phyloP scores from a whole-genome alignment of 352 stramenopile species.

The Pythium folliculosum region DNA sequence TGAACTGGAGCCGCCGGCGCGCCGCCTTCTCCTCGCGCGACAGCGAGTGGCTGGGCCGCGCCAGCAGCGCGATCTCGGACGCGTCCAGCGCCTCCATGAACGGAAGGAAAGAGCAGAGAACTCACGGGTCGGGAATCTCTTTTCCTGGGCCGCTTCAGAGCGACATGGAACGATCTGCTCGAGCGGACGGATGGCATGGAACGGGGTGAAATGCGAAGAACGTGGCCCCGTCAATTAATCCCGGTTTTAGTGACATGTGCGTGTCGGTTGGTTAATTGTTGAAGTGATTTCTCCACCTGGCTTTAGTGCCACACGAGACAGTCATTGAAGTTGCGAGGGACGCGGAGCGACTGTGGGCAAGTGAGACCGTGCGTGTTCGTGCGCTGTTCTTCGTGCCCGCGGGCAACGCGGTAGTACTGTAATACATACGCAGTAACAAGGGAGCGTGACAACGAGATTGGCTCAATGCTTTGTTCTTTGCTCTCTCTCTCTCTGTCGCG shows the following conservation, averaged over 20 bases:
- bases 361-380: no score
- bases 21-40: constrained; percentile 46
- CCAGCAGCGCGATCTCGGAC: constrained; percentile 2
- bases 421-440: no score
- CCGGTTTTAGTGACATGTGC: background rate
- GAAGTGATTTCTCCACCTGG: background rate
- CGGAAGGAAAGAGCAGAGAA: background rate
- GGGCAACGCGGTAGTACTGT: no score
- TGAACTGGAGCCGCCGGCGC: constrained; percentile 61
- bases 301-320: background rate
- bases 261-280: background rate
- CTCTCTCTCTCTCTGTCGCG: background rate
- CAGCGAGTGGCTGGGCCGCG: constrained; percentile 13
- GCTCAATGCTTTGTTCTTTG: background rate
- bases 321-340: background rate
- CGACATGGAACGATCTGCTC: background rate
- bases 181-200: constrained; percentile 1
- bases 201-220: background rate
- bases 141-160: background rate
- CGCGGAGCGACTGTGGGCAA: background rate
- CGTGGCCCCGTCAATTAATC: background rate
- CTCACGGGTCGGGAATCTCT: background rate
- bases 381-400: no score
- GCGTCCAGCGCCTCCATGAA: constrained; percentile 2
- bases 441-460: no score